These are phyloP conservation scores for Tylopilus balloui DNA, from an alignment of 768 basidiomycete genomes.

Conservation along the genomic window DNA sequence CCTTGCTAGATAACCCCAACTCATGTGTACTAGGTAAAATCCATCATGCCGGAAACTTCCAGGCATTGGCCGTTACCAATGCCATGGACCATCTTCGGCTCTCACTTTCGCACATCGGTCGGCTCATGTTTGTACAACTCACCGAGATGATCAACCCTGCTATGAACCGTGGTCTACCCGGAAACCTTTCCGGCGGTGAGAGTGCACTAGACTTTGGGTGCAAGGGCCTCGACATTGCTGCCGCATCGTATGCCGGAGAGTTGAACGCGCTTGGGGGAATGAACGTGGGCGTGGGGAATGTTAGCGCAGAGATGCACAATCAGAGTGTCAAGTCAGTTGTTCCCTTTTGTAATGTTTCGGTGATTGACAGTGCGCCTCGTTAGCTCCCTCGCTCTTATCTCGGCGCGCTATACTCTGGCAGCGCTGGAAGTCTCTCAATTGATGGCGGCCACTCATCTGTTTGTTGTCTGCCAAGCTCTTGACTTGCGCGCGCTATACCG, in stretches of 20 bases:
- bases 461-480: conserved; percentile 75
- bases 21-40: conserved; percentile 39
- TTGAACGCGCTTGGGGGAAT: conserved; percentile 69
- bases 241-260: conserved; percentile 78
- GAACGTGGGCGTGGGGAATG: conserved; percentile 80
- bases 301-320: conserved; percentile 90
- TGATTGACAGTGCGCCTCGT: background rate
- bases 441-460: conserved; percentile 71
- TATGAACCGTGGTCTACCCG: conserved; percentile 76
- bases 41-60: conserved; percentile 88
- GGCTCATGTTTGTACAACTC: conserved; percentile 62
- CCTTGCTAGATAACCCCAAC: background rate
- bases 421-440: conserved; percentile 76
- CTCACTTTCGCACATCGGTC: conserved; percentile 64
- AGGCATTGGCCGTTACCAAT: conserved; percentile 80
- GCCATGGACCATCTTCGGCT: conserved; percentile 86
- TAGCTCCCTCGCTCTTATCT: conserved; percentile 80
- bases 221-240: conserved; percentile 82
- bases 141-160: conserved; percentile 53
- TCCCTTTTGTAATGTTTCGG: background rate
- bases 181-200: conserved; percentile 73
- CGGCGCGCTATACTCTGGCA: conserved; percentile 73
- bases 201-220: conserved; percentile 78
- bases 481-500: conserved; percentile 74
- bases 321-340: conserved; percentile 78